These are phyloP conservation scores for Alternaria arborescens DNA, from an alignment of 2,329 filamentous ascomycete species.

Conservation along the genomic window DNA sequence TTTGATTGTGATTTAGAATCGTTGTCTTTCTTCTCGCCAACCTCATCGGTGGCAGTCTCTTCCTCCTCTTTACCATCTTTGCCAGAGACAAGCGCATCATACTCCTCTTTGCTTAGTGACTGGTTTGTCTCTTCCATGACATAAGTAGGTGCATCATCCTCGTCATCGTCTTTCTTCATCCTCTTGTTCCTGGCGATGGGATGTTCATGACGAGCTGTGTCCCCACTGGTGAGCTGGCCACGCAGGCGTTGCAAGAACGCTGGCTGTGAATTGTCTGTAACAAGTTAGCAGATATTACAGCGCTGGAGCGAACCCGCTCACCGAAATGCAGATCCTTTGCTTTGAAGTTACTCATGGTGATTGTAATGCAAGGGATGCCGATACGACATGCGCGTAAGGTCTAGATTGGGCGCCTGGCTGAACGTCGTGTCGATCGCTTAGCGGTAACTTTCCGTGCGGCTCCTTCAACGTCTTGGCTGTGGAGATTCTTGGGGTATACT, in stretches of 20 bases:
- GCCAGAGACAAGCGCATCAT: conserved; percentile 54
- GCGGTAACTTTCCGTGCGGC: conserved; percentile 21
- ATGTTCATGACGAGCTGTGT: conserved; percentile 56
- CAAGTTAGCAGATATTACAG: conserved; percentile 46
- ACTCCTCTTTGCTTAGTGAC: conserved; percentile 62
- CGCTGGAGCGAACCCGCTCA: conserved; percentile 14
- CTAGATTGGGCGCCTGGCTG: conserved; percentile 14
- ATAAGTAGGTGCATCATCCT: conserved; percentile 78
- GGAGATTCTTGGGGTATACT: background rate
- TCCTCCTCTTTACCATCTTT: conserved; percentile 32
- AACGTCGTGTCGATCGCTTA: conserved; percentile 22
- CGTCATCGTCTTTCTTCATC: conserved; percentile 68
- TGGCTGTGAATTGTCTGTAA: conserved; percentile 60
- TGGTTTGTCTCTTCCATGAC: conserved; percentile 77
- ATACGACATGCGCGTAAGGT: conserved; percentile 6
- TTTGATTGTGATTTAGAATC: conserved; percentile 27
- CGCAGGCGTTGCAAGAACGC: conserved; percentile 58
- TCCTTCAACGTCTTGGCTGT: conserved; percentile 10
- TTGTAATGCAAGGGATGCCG: conserved; percentile 10
- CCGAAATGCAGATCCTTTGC: conserved; percentile 75
- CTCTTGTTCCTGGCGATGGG: conserved; percentile 55
- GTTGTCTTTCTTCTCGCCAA: conserved; percentile 10
- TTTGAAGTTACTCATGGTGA: conserved; percentile 63
- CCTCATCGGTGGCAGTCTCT: conserved; percentile 13
- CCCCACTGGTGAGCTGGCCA: conserved; percentile 63